phyloP scores from a whole-genome alignment of 169 alveolate species.

The Cyclospora cayetanensis region DNA sequence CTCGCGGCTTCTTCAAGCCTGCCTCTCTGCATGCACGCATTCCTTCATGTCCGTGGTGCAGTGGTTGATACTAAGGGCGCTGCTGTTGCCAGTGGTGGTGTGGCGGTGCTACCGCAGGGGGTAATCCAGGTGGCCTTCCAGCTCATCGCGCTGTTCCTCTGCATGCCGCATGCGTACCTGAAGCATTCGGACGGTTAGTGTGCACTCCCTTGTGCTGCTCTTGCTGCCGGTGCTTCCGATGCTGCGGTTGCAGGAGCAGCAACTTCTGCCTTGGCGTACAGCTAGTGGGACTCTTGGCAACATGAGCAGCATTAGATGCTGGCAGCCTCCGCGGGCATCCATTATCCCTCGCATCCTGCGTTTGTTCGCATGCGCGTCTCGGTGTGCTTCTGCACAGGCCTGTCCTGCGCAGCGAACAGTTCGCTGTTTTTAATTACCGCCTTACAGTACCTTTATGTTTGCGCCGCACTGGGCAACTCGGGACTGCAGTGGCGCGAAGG shows the following conservation, averaged over 20 bases:
- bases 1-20: too few relatives aligned
- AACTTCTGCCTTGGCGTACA: too few relatives aligned
- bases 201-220: not conserved
- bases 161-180: not conserved
- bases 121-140: not conserved
- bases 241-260: not conserved
- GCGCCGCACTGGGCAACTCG: not conserved
- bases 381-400: too few relatives aligned
- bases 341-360: too few relatives aligned
- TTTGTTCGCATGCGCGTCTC: too few relatives aligned
- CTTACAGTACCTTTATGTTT: not conserved
- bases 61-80: not conserved
- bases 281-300: too few relatives aligned
- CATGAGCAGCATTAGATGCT: too few relatives aligned
- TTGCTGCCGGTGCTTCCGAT: not conserved
- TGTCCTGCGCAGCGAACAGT: not conserved
- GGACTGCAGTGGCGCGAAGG: conserved; percentile 13
- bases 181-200: not conserved
- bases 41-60: too few relatives aligned
- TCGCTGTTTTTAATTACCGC: not conserved
- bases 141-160: not conserved
- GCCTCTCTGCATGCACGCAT: too few relatives aligned
- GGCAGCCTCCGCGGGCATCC: too few relatives aligned
- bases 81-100: not conserved
- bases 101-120: conserved; percentile 8